A percentile compares a stretch with the other conserved stretches of the same genome.
Conservation (phyloP, 139 green algal species). For the Limnomonas spitsbergensis region DNA sequence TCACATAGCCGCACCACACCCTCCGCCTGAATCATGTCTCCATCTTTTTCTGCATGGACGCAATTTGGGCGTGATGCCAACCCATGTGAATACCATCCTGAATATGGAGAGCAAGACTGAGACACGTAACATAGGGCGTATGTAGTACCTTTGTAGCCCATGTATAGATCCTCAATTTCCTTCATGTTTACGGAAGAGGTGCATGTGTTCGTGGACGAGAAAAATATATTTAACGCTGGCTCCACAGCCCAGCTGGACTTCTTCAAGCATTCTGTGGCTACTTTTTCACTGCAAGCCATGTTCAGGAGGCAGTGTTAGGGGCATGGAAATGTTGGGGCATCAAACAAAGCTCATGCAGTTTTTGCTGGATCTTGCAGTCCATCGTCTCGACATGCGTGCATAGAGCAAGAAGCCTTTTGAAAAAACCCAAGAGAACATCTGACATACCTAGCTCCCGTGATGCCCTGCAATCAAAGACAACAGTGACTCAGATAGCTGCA, state of each 20-base stretch:
- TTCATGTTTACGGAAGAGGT: constrained; percentile 24
- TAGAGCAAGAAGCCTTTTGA: too few species aligned
- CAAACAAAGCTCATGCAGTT: not conserved
- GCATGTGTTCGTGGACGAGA: constrained; percentile 12
- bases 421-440: too few species aligned
- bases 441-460: constrained; percentile 10
- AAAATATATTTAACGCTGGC: constrained; percentile 52
- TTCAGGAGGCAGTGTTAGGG: too few species aligned
- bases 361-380: too few species aligned
- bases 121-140: not conserved
- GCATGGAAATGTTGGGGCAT: too few species aligned
- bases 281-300: constrained; percentile 42
- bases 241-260: constrained; percentile 42
- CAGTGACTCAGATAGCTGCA: too few species aligned
- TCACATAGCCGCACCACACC: constrained; percentile 72
- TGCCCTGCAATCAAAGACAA: too few species aligned
- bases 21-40: constrained; percentile 62
- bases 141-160: constrained; percentile 48
- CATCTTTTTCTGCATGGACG: constrained; percentile 37
- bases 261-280: constrained; percentile 48
- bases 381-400: too few species aligned
- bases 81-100: too few species aligned
- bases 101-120: not conserved
- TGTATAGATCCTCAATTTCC: constrained; percentile 41
- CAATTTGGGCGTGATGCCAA: too few species aligned